Percentiles rank a stretch among this genome's conserved stretches.
These are phyloP conservation scores for Discostella stelligera DNA, from an alignment of 352 stramenopile genomes.

Conservation along the genomic window DNA sequence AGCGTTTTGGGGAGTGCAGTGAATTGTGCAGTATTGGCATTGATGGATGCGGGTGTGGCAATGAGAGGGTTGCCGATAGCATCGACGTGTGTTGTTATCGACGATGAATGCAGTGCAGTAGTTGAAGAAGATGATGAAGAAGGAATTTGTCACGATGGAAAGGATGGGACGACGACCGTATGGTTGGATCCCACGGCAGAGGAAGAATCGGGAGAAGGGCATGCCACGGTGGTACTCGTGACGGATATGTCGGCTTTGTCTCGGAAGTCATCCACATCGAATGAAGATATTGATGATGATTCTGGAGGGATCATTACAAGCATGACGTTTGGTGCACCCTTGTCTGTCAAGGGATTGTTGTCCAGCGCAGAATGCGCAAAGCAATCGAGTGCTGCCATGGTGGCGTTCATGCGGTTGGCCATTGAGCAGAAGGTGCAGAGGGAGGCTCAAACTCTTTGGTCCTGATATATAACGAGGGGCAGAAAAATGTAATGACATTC, in stretches of 20 bases:
- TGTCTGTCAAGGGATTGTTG: constrained; percentile 31
- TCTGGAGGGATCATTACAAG: constrained; percentile 37
- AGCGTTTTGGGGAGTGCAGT: constrained; percentile 56
- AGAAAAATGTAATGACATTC: too few species aligned
- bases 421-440: constrained; percentile 68
- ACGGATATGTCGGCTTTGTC: constrained; percentile 17
- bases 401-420: constrained; percentile 71
- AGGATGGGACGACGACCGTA: constrained; percentile 9
- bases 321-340: constrained; percentile 29
- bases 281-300: constrained; percentile 16
- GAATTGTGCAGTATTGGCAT: constrained; percentile 70
- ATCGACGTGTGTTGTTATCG: constrained; percentile 60
- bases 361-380: constrained; percentile 36
- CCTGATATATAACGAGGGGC: constrained; percentile 9
- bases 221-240: constrained; percentile 36
- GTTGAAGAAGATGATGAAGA: not conserved
- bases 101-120: not conserved
- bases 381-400: constrained; percentile 55
- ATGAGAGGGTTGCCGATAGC: constrained; percentile 69
- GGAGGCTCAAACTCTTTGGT: constrained; percentile 65
- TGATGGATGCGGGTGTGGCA: constrained; percentile 77
- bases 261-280: constrained; percentile 1
- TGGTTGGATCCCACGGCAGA: constrained; percentile 61
- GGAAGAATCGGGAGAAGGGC: constrained; percentile 54
- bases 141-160: not conserved